These are phyloP conservation scores for Acanthamoeba triangularis DNA, from an alignment of 208 protist species.

Conservation along the genomic window DNA sequence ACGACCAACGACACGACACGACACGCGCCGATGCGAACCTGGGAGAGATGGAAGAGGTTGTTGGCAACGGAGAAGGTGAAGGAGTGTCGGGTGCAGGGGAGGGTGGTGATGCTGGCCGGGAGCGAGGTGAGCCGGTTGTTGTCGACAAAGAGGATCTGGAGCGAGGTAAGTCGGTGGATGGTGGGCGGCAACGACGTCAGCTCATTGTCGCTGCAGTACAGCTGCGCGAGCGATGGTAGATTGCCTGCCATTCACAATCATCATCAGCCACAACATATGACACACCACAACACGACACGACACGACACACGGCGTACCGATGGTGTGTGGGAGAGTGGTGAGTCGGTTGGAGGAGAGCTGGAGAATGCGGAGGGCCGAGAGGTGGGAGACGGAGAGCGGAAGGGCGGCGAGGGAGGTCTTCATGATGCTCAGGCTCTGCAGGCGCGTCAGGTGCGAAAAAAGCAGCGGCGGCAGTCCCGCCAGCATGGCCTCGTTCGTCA, in stretches of 20 bases:
- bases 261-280: not conserved
- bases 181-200: conserved; percentile 30
- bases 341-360: conserved; percentile 40
- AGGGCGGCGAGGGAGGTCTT: conserved; percentile 27
- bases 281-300: not conserved
- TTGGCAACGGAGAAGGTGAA: conserved; percentile 5
- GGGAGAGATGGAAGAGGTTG: not conserved
- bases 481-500: conserved; percentile 14
- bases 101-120: not conserved
- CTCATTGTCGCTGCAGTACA: conserved; percentile 32
- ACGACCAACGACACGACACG: not conserved
- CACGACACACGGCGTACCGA: not conserved
- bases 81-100: not conserved
- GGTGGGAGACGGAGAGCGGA: not conserved
- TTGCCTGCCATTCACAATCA: not conserved
- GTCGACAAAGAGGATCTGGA: conserved; percentile 25
- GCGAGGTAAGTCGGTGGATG: not conserved
- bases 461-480: not conserved
- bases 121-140: conserved; percentile 6
- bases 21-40: not conserved
- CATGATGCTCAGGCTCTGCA: conserved; percentile 21
- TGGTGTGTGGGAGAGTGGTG: not conserved
- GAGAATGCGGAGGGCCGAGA: conserved; percentile 2
- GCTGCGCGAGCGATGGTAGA: conserved; percentile 22
- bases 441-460: not conserved